phyloP scores from a whole-genome alignment of 2,329 filamentous ascomycete genomes.

The Hypocrella siamensis region DNA sequence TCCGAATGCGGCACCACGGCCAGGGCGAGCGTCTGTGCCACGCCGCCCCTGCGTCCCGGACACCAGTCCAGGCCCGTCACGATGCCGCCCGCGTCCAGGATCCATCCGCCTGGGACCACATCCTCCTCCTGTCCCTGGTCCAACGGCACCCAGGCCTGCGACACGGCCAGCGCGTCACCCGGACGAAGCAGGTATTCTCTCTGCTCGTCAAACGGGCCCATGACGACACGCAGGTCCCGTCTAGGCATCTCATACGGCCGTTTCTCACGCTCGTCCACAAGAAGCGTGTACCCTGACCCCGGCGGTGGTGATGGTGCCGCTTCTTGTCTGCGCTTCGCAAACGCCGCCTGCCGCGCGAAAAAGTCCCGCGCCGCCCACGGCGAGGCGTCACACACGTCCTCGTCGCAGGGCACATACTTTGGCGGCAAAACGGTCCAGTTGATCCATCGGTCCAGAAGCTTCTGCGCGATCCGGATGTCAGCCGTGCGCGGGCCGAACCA shows the following conservation, averaged over 20 bases:
- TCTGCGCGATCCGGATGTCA: conserved; percentile 18
- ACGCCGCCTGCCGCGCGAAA: conserved; percentile 15
- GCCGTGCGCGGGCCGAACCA: conserved; percentile 26
- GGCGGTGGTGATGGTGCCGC: not conserved
- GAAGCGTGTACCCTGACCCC: not conserved
- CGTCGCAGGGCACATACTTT: conserved; percentile 11
- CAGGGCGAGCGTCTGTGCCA: conserved; percentile 33
- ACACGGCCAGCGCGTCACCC: conserved; percentile 10
- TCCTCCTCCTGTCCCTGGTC: conserved; percentile 9
- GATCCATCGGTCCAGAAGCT: conserved; percentile 25
- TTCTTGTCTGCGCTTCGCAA: conserved; percentile 13
- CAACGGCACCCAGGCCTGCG: conserved; percentile 14
- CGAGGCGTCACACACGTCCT: conserved; percentile 15
- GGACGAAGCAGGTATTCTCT: conserved; percentile 14
- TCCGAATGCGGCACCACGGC: conserved; percentile 34
- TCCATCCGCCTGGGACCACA: conserved; percentile 27
- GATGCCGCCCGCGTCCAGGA: conserved; percentile 38
- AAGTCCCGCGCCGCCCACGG: conserved; percentile 25
- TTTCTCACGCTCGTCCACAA: conserved; percentile 10
- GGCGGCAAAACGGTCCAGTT: conserved; percentile 24
- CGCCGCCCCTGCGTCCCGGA: conserved; percentile 13
- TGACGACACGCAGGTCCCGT: conserved; percentile 15
- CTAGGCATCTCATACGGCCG: conserved; percentile 12
- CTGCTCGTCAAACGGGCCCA: conserved; percentile 16
- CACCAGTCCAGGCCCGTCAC: conserved; percentile 38